Evolutionary conservation across 78 protist genomes (phyloP), one percentile per base, ranked within the genome.

Genomic region (Dictyostelium intermedium): DNA sequence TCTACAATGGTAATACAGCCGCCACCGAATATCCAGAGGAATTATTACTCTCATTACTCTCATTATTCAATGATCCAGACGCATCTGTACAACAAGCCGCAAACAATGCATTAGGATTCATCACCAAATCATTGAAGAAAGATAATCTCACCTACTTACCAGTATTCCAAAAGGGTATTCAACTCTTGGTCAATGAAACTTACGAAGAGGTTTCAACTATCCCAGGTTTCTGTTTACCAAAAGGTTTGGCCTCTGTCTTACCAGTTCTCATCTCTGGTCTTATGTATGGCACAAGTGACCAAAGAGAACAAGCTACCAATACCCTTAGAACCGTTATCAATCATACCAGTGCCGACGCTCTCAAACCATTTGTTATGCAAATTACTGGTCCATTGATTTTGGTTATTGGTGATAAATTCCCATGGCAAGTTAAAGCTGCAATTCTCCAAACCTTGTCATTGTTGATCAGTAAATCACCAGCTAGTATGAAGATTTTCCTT

Each of bases 371-470:
- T 35, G 97, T 92, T 63, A 84, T 97, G 74, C 91, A 92, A 82
- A 97, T 96, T 56, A 93, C 98, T 4, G 99, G 99, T 60, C 98
- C 99, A 39, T 85, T 98, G 39, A 98, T 98, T 76, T 98, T 98
- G 47, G 87, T 97, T 53, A 56, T 98, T 16, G 98, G 96, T 41
- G 99, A 98, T 83, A 80, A 97, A 41, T 97, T 95, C 96, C 92
- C 96, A 39, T 56, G 83, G 93, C 97, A 85, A 23, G 97, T 96
- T 41, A 93, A 97, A 91, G 73, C 94, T 11, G 93, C 94, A 7
- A 91, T 95, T 27, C 87, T 91, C 13, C 85, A 47, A 39, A 93
- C 99, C 11, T 95, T 97, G 23, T n/a, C 41, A 20, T 41, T 94
- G 11, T 74, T 98, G 41, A 79, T 98, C 23, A 35, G 1, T 34